Evolutionary conservation across 129 eudicot species (phyloP), one percentile per base, ranked within the genome.

Genomic region (Tagetes patula): DNA sequence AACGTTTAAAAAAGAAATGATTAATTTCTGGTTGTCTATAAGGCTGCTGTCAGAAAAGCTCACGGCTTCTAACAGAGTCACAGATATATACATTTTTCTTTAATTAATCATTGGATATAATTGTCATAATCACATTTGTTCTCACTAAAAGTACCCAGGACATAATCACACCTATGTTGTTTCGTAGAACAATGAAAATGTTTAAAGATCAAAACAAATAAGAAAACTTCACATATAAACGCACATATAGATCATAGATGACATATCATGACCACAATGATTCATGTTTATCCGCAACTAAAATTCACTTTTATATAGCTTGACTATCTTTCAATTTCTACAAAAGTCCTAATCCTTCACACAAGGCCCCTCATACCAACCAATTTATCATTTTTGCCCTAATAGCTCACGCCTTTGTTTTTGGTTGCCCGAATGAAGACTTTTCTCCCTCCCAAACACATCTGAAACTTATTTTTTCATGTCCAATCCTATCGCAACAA

Each of bases 261-360:
- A 56, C n/a, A 14, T 59, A 59, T 56, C 65, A 59, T 59, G 65
- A 58, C 66, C 41, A 9, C 42, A 36, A 4, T 36, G 20, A 59
- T 6, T 59, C 10, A 32, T 33, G 65, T 59, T 56, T 31, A 56
- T 3, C 13, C 45, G 13, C 45, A 27, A 36, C 43, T 63, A 63
- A 63, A 63, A 53, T 20, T 52, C 3, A 70, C 9, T 20, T 27
- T 27, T 53, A 52, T 70, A n/a, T n/a, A 3, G 3, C 6, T 13
- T 32, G 46, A 34, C 32, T n/a, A 13, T 53, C 52, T 10, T 52
- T 55, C 3, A 55, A 54, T 54, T 33, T 56, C 34, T 39, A 54
- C 41, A 71, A 34, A 55, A 38, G 2, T 43, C 27, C 47, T 71
- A 27, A 10, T 10, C 61, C 10, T 71, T 34, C 65, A 55, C 75